phyloP scores from a whole-genome alignment of 192 early-diverging fungal species.

The Mortierella hygrophila region DNA sequence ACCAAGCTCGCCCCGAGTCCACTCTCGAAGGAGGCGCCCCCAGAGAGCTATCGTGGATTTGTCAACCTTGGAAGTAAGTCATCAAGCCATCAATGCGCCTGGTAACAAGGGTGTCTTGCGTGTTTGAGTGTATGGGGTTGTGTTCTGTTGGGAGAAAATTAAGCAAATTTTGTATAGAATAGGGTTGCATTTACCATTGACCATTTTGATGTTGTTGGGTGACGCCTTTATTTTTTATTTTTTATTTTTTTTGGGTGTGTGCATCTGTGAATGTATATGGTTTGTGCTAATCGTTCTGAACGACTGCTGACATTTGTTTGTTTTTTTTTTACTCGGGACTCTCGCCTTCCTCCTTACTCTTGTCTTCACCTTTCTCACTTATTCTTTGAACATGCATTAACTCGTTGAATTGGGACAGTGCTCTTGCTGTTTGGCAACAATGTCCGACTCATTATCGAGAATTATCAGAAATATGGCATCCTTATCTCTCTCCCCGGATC shows the following conservation, averaged over 20 bases:
- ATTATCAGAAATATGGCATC: conserved; percentile 90
- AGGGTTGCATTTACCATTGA: too few species aligned
- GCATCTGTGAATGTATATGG: background rate
- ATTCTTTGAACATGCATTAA: too few species aligned
- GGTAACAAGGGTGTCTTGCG: background rate
- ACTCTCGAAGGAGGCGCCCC: conserved; percentile 86
- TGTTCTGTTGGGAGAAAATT: too few species aligned
- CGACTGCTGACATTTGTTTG: conserved; percentile 4
- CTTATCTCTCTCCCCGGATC: conserved; percentile 78
- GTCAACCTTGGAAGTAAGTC: conserved; percentile 76
- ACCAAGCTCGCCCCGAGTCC: conserved; percentile 74
- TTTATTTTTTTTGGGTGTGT: background rate
- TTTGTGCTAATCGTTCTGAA: background rate
- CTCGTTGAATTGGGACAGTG: conserved; percentile 55
- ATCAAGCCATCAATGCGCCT: conserved; percentile 8
- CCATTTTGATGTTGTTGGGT: background rate
- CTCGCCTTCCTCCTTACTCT: background rate
- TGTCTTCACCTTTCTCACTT: background rate
- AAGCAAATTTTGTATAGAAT: background rate
- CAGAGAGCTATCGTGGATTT: conserved; percentile 89
- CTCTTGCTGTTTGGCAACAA: conserved; percentile 86
- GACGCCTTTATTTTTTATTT: background rate
- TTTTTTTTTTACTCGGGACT: background rate
- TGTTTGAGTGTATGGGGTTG: background rate
- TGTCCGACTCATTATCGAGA: conserved; percentile 88